A percentile compares a stretch with the other conserved stretches of the same genome.
These are phyloP conservation scores for Kingdonia uniflora DNA, from an alignment of 164 flowering plant species.

Conservation along the genomic window DNA sequence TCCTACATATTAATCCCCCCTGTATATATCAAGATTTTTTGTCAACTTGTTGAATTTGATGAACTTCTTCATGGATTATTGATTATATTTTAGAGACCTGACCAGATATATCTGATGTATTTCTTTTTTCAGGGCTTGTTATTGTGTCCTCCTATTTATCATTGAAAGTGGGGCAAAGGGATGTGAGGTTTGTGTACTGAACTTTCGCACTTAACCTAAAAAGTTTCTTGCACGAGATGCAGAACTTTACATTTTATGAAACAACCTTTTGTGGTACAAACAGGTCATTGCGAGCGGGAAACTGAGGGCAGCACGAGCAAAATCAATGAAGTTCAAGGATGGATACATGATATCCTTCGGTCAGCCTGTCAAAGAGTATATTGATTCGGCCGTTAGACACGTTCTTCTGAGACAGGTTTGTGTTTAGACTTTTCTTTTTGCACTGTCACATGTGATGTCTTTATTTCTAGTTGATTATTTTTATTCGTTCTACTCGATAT, in stretches of 20 bases:
- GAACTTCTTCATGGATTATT: not conserved
- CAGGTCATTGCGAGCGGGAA: constrained; percentile 86
- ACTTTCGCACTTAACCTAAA: not conserved
- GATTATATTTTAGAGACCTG: not conserved
- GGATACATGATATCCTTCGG: constrained; percentile 86
- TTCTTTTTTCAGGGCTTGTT: constrained; percentile 52
- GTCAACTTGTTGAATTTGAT: not conserved
- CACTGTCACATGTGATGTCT: too few relatives aligned
- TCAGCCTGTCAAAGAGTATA: constrained; percentile 70
- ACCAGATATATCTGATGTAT: not conserved
- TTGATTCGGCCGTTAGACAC: constrained; percentile 78
- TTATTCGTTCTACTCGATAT: not conserved
- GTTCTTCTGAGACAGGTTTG: constrained; percentile 84
- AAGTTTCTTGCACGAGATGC: too few relatives aligned
- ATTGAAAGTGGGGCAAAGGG: constrained; percentile 91
- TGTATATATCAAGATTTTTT: not conserved
- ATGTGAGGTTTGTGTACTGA: constrained; percentile 47
- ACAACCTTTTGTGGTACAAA: too few relatives aligned
- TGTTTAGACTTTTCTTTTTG: too few relatives aligned
- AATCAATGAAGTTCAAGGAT: constrained; percentile 86
- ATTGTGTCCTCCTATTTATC: constrained; percentile 66
- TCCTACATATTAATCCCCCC: constrained; percentile 7
- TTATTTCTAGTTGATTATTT: too few relatives aligned
- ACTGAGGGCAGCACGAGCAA: constrained; percentile 72
- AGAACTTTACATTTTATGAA: too few relatives aligned